Conservation (phyloP, 441 rosid genomes). For the Manihot esculenta region DNA sequence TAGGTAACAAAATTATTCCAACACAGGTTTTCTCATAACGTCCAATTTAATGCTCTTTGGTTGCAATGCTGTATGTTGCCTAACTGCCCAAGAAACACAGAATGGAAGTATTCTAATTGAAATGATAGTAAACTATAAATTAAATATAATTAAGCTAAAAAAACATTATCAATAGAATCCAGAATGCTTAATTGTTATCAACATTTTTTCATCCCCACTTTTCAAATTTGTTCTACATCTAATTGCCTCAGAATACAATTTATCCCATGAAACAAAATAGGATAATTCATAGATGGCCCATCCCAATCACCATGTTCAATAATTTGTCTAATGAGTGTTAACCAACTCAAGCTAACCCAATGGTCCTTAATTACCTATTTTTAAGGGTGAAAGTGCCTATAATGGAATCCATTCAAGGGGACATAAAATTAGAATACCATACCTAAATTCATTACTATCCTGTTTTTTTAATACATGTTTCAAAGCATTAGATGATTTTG, state of each 20-base stretch:
- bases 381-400: no score
- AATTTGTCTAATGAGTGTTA: not conserved
- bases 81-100: not conserved
- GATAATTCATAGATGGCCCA: not conserved
- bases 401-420: not conserved
- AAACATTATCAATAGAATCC: not conserved
- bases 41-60: not conserved
- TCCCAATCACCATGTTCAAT: not conserved
- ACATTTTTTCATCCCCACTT: not conserved
- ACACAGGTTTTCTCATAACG: not conserved
- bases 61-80: not conserved
- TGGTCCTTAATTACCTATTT: not conserved
- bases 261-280: not conserved
- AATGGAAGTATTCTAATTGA: not conserved
- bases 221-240: not conserved
- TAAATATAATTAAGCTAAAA: not conserved
- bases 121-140: not conserved
- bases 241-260: not conserved
- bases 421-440: not conserved
- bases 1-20: not conserved
- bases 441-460: not conserved
- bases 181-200: not conserved
- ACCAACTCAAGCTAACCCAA: not conserved
- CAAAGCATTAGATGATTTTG: not conserved
- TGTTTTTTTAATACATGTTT: not conserved